Evolutionary conservation across 2,329 filamentous ascomycete species (phyloP), one percentile per base, ranked within the genome.

Genomic region (Arthrobotrys conoides): DNA sequence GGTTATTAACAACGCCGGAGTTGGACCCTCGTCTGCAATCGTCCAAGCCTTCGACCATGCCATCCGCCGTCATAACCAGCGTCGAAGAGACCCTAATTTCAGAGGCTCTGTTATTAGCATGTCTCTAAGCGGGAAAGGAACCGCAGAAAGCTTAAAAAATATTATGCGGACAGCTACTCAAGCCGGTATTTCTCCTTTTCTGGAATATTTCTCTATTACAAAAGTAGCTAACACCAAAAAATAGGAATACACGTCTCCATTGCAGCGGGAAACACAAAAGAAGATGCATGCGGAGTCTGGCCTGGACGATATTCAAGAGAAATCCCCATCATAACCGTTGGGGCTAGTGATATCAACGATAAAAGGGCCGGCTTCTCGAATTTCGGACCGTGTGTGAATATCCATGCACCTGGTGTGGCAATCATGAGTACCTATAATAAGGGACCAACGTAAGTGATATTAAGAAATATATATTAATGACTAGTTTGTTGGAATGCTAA

Each of bases 381-480:
- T 82, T 86, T 85, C 49, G 87, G 87, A 27, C 73, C 81, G 2
- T 87, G 87, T 81, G 86, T 89, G 48, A 88, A 89, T 81, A 84
- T 90, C 80, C 90, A 87, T 81, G 88, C 87, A 14, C 88, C 89
- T 0, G 89, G 89, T 22, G 85, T 87, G 80, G 81, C 86, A 77
- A 86, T 90, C 68, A 84, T 88, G 14, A 87, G 85, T 46, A 83
- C 88, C 2, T 89, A 86, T 86, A 86, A 86, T 75, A 86, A 85
- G 18, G 85, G 84, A 24, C 83, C 88, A 81, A 64, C n/a, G 12
- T 86, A 51, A 51, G 20, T 14, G 12, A 27, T 16, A n/a, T n/a
- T n/a, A n/a, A n/a, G n/a, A n/a, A n/a, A n/a, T 30, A 6, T 6
- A 30, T 3, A 3, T 30, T 6, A 30, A 3, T 30, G 3, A 30